A percentile compares a stretch with the other conserved stretches of the same genome.
phyloP scores from a whole-genome alignment of 306 rosid species.

The Quercus engelmannii region DNA sequence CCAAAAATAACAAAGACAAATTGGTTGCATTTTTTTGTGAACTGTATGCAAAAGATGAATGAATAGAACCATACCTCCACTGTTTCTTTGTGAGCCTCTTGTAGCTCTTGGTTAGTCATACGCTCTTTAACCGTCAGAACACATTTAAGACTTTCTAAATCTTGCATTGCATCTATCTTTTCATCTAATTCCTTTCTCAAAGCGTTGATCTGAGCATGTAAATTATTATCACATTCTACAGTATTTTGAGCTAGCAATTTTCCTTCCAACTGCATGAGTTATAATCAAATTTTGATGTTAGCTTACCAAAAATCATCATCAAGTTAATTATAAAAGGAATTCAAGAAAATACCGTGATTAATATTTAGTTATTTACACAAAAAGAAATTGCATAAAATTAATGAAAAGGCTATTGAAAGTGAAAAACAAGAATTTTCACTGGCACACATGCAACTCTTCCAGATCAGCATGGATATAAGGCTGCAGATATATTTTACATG shows the following conservation, averaged over 20 bases:
- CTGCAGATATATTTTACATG: too few species aligned
- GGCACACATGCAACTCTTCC: too few species aligned
- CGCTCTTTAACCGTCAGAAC: slow-evolving; percentile 19
- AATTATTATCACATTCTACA: slow-evolving; percentile 8
- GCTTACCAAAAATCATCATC: not conserved
- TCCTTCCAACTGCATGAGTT: slow-evolving; percentile 17
- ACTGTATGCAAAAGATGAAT: not conserved
- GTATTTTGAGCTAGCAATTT: slow-evolving; percentile 1
- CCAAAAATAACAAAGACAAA: not conserved
- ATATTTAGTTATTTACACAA: not conserved
- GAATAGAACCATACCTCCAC: slow-evolving; percentile 15
- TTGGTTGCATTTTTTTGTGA: too few species aligned
- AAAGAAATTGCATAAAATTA: not conserved
- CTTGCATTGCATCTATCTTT: slow-evolving; percentile 21
- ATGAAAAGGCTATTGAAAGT: not conserved
- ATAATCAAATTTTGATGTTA: slow-evolving; percentile 5
- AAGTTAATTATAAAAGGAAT: not conserved
- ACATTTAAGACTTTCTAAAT: slow-evolving; percentile 11
- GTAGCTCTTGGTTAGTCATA: slow-evolving; percentile 19
- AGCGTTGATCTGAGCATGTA: slow-evolving; percentile 4
- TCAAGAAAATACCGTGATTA: not conserved
- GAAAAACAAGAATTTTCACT: not conserved
- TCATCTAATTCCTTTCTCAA: slow-evolving; percentile 22
- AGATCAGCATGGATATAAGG: too few species aligned
- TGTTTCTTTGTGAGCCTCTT: slow-evolving; percentile 30